A percentile compares a stretch with the other conserved stretches of the same genome.
Conservation (phyloP, 139 green algal genomes). For the Coccomyxa sp. region DNA sequence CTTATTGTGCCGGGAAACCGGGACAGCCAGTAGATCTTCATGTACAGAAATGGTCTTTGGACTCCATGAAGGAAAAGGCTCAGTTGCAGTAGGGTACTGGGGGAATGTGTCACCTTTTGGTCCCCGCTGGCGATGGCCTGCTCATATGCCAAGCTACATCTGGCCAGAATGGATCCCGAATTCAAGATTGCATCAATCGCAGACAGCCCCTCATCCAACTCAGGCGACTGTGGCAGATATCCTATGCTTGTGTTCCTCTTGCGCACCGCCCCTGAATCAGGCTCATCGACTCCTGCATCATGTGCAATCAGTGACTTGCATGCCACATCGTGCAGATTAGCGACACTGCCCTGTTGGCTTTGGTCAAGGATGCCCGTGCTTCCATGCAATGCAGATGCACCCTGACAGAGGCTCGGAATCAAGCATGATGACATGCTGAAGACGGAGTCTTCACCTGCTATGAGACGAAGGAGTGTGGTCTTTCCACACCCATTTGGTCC, state of each 20-base stretch:
- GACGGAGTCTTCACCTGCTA: slow-evolving; percentile 27
- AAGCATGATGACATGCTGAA: not conserved
- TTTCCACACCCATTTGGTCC: slow-evolving; percentile 71
- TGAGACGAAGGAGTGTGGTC: slow-evolving; percentile 60
- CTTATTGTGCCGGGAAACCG: too few species aligned
- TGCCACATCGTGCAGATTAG: not conserved
- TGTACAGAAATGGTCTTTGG: too few species aligned
- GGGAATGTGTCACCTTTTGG: too few species aligned
- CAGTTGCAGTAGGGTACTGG: too few species aligned
- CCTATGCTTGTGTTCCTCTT: slow-evolving; percentile 28
- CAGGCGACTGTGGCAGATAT: slow-evolving; percentile 51
- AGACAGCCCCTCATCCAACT: slow-evolving; percentile 18
- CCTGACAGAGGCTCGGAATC: not conserved
- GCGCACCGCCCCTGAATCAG: slow-evolving; percentile 32
- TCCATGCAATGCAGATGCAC: not conserved
- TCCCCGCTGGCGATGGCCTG: not conserved
- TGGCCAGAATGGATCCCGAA: slow-evolving; percentile 14
- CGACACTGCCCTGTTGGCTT: not conserved
- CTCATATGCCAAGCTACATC: slow-evolving; percentile 6
- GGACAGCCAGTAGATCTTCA: too few species aligned
- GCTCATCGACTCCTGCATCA: slow-evolving; percentile 35
- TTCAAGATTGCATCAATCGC: slow-evolving; percentile 24
- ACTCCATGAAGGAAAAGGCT: too few species aligned
- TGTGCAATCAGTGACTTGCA: too few species aligned
- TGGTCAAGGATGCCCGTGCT: not conserved